These are phyloP conservation scores for Cocos nucifera DNA, from an alignment of 176 grass and related monocot species.

Conservation along the genomic window DNA sequence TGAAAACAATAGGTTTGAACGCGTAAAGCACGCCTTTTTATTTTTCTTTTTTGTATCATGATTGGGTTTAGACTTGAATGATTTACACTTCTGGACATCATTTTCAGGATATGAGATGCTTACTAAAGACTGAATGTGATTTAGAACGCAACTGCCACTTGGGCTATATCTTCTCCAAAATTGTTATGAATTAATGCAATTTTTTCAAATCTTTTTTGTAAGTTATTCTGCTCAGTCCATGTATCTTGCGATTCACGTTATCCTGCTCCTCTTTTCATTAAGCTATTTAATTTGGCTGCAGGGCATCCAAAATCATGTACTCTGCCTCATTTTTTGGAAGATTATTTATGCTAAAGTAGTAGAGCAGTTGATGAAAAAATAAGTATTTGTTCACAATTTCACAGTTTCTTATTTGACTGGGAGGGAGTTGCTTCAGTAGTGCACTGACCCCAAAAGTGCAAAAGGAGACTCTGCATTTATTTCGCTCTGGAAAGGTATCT, in stretches of 20 bases:
- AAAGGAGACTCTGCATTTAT: constrained; percentile 60
- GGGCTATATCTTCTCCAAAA: constrained; percentile 79
- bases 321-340: constrained; percentile 91
- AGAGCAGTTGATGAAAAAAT: constrained; percentile 60
- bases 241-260: constrained; percentile 6
- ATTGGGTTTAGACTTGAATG: not conserved
- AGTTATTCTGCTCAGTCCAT: constrained; percentile 1
- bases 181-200: constrained; percentile 70
- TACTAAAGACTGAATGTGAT: constrained; percentile 55
- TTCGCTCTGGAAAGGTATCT: constrained; percentile 69
- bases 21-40: too few relatives aligned
- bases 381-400: constrained; percentile 49
- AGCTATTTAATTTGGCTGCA: constrained; percentile 18
- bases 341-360: constrained; percentile 78
- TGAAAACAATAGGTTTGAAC: too few relatives aligned
- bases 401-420: constrained; percentile 70
- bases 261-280: not conserved
- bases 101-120: constrained; percentile 35
- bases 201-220: constrained; percentile 68
- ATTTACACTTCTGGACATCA: too few relatives aligned
- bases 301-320: constrained; percentile 32
- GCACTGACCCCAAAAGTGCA: constrained; percentile 56
- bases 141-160: constrained; percentile 40
- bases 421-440: constrained; percentile 61
- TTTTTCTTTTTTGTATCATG: too few relatives aligned